Base-by-base conservation (phyloP, 169 alveolate species). In the Theileria orientalis region DNA sequence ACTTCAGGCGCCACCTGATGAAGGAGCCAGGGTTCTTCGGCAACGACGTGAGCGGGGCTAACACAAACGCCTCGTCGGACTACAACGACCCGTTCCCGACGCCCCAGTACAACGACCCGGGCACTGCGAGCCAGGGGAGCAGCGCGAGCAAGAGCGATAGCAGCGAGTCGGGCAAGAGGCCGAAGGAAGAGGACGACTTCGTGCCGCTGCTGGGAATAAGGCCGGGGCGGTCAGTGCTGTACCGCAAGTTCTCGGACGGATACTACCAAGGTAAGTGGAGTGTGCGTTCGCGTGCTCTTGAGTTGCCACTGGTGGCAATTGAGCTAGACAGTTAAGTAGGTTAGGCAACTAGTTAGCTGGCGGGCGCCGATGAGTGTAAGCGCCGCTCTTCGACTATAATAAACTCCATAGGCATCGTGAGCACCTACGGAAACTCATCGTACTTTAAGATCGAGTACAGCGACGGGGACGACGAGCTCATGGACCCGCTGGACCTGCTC, bases 401-500 rank as follows among this genome's bases (percentile, higher is more conserved):
- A 49, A 8, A 13, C 9, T 49, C 0, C 7, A 49, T 49, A 49
- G 60, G 60, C 19, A 8, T 49, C 13, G 60, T 49, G 60, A 49
- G 25, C 7, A 49, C 19, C 19, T 49, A 49, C 25, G 25, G 35
- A 1, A 49, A 49, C 25, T 21, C 35, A 21, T 21, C 51, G 16
- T 47, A 19, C 14, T 80, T 80, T 57, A 44, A 35, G 83, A 73
- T 80, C 33, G 37, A 62, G 37, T 80, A 80, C 66, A 80, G 83
- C 54, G 88, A 80, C 37, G 88, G 88, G 11, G 88, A 80, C 30
- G 88, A 73, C 37, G 88, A 80, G 59, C 35, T 25, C 25, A 14
- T 80, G 73, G 56, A 46, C 46, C 75, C 44, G 0, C 70, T 69
- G 1, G 88, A 80, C 35, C 51, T 80, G 54, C 8, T 72, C 37